Evolutionary conservation across 257 asterid genomes (phyloP), one percentile per base, ranked within the genome.

Genomic region (Nicotiana undulata): DNA sequence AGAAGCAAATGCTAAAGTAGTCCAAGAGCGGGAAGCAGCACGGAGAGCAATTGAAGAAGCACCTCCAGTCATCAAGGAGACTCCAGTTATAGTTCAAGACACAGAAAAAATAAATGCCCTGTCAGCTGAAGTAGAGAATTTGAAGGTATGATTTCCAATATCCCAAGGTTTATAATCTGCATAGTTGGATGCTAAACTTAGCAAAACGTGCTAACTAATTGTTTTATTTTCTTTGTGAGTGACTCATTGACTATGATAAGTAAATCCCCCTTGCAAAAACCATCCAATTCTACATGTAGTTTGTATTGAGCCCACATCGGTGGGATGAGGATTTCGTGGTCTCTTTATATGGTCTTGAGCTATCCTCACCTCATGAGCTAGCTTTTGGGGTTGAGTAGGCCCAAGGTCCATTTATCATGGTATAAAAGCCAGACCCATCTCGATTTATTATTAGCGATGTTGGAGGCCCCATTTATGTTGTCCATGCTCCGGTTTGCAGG

Each of bases 61-160:
- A 86, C 98, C 98, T 77, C 98, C 98, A 75, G 93, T 96, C 79
- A 90, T 94, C 86, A 96, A 96, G 87, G 99, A 96, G 88, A 96
- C 97, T 89, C 97, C 99, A 56, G 93, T 96, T 81, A 58, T 94
- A 83, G 93, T 96, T 86, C 93, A 90, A 88, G 99, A 96, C 90
- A 94, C 98, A 0, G 91, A 85, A 82, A 96, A 90, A 85, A 85
- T 93, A 79, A 96, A 96, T 86, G 90, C 97, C 76, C 87, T 96
- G 86, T 89, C 95, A 75, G 87, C 93, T 49, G 97, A 96, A 83
- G 86, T 96, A 31, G 96, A 91, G 80, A 89, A 83, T 87, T 86
- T 96, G 85, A 92, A 90, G 97, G 99, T 94, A 87, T 74, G 83
- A 74, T 67, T 65, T 63, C 52, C 79, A 52, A 59, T 79, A 24